Percentiles rank a stretch among this genome's conserved stretches.
Conservation (phyloP, 768 basidiomycete species). For the Rossbeevera mucosa region DNA sequence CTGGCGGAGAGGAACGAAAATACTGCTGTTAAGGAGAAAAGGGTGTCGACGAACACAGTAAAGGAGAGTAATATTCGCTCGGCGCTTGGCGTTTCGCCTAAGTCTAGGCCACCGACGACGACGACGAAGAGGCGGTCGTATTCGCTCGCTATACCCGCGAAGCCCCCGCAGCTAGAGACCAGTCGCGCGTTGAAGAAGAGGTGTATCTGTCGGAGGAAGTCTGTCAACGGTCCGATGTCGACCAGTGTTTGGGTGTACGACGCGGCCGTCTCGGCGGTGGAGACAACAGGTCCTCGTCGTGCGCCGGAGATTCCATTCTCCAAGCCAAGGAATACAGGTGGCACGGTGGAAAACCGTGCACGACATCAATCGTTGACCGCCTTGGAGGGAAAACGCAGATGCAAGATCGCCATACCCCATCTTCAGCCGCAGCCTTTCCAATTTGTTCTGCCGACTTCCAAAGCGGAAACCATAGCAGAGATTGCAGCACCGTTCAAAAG, state of each 20-base stretch:
- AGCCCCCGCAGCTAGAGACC: slow-evolving; percentile 9
- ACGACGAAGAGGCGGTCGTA: background rate
- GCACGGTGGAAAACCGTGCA: slow-evolving; percentile 6
- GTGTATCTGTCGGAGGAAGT: slow-evolving; percentile 50
- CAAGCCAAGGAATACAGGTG: background rate
- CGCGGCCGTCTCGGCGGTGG: slow-evolving; percentile 44
- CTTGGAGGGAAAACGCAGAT: slow-evolving; percentile 17
- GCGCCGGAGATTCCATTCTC: slow-evolving; percentile 22
- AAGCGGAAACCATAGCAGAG: background rate
- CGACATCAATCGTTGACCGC: slow-evolving; percentile 24
- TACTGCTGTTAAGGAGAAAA: slow-evolving; percentile 5
- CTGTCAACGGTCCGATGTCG: slow-evolving; percentile 33
- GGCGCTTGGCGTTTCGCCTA: slow-evolving; percentile 17
- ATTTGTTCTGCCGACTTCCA: background rate
- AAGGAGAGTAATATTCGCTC: slow-evolving; percentile 26
- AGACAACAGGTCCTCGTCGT: slow-evolving; percentile 22
- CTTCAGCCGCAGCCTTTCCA: background rate
- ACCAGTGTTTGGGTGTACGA: slow-evolving; percentile 45
- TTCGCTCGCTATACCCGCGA: background rate
- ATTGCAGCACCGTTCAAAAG: slow-evolving; percentile 8
- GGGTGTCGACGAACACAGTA: slow-evolving; percentile 2
- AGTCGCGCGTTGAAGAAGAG: slow-evolving; percentile 49
- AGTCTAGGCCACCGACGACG: slow-evolving; percentile 6
- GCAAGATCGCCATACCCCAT: slow-evolving; percentile 20
- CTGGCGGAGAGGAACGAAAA: slow-evolving; percentile 37